Percentiles rank a stretch among this genome's conserved stretches.
These are phyloP conservation scores for Exophiala mesophila DNA, from an alignment of 2,329 filamentous ascomycete species.

Conservation along the genomic window DNA sequence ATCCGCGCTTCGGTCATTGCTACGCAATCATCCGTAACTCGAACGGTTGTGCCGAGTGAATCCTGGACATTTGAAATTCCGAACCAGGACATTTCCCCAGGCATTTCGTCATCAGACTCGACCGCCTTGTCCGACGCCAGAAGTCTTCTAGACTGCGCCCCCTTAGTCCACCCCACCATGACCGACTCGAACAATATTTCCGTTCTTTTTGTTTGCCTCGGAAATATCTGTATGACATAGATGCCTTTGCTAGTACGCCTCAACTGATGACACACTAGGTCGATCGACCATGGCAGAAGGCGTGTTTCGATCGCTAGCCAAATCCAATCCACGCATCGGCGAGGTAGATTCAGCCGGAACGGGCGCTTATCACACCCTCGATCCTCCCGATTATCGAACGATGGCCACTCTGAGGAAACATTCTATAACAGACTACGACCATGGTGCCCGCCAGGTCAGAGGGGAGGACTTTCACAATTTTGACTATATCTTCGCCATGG, in stretches of 20 bases:
- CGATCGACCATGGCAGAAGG: conserved; percentile 93
- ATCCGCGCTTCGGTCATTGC: too few relatives aligned
- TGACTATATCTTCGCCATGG: conserved; percentile 95
- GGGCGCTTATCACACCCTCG: conserved; percentile 75
- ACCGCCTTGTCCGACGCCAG: too few relatives aligned
- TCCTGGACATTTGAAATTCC: too few relatives aligned
- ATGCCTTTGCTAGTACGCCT: conserved; percentile 3
- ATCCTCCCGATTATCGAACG: conserved; percentile 74
- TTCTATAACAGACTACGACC: conserved; percentile 70
- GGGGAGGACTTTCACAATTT: conserved; percentile 74
- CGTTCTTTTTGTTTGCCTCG: conserved; percentile 91
- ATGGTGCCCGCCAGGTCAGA: conserved; percentile 69
- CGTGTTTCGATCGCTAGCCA: conserved; percentile 67
- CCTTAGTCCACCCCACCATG: conserved; percentile 11
- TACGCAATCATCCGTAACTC: too few relatives aligned
- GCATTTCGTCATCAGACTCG: too few relatives aligned
- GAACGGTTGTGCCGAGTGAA: too few relatives aligned
- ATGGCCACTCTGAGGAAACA: conserved; percentile 70
- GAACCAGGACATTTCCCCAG: too few relatives aligned
- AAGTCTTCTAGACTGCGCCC: conserved; percentile 18
- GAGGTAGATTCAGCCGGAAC: conserved; percentile 87
- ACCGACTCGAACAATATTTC: conserved; percentile 44
- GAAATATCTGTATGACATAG: conserved; percentile 72
- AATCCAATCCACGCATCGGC: conserved; percentile 53
- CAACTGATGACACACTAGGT: conserved; percentile 34